Percentiles rank a stretch among this genome's conserved stretches.
Evolutionary conservation across 2,329 filamentous ascomycete genomes (phyloP).

Genomic region (Hortaea sp.): DNA sequence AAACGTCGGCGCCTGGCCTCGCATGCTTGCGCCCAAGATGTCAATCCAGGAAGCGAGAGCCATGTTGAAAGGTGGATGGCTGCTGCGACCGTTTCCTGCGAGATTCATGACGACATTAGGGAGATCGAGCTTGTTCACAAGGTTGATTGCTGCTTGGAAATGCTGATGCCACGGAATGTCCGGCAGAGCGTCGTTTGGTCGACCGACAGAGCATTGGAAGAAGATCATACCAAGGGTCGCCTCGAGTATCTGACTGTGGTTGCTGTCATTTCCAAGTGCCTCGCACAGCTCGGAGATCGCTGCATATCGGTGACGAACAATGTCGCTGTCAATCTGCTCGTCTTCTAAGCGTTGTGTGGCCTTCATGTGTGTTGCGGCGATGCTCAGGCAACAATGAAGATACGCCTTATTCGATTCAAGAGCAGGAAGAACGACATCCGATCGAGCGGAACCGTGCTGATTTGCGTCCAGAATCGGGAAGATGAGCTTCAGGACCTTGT

Average conservation of each 20-base stretch:
- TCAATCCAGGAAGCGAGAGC: constrained; percentile 91
- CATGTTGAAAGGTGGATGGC: constrained; percentile 86
- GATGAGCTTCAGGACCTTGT: constrained; percentile 75
- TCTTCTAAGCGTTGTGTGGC: constrained; percentile 55
- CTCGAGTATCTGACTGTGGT: constrained; percentile 83
- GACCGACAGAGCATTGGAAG: constrained; percentile 86
- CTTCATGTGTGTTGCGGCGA: constrained; percentile 86
- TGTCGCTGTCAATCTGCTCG: constrained; percentile 76
- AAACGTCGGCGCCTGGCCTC: constrained; percentile 74
- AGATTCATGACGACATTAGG: constrained; percentile 51
- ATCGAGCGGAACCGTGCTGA: constrained; percentile 70
- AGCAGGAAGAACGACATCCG: constrained; percentile 75
- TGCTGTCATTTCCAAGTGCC: constrained; percentile 65
- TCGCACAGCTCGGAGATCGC: constrained; percentile 81
- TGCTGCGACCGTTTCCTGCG: constrained; percentile 32
- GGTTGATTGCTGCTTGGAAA: constrained; percentile 78
- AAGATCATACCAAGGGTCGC: constrained; percentile 92
- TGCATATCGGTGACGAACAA: constrained; percentile 82
- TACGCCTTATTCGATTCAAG: constrained; percentile 88
- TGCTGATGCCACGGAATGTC: constrained; percentile 97
- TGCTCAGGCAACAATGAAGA: constrained; percentile 89
- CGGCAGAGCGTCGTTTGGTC: constrained; percentile 70
- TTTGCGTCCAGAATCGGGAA: constrained; percentile 89
- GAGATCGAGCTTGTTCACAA: constrained; percentile 78
- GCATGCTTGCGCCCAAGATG: constrained; percentile 88